These are phyloP conservation scores for Exidia glandulosa DNA, from an alignment of 768 basidiomycete species.

Conservation along the genomic window DNA sequence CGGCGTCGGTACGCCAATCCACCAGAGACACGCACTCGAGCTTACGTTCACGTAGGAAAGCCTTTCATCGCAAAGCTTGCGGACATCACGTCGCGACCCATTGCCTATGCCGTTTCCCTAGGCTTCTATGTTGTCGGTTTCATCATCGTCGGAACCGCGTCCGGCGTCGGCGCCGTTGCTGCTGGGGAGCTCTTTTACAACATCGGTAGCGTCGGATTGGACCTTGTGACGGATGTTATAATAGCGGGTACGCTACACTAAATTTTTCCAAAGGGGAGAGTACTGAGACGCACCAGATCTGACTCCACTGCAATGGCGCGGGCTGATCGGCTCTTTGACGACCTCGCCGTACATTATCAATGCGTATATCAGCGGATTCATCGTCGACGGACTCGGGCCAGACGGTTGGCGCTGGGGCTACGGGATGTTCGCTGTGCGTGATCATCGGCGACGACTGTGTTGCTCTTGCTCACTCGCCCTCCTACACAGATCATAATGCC, in stretches of 20 bases:
- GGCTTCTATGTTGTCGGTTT: conserved; percentile 34
- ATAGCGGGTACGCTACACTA: conserved; percentile 19
- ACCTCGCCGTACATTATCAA: neutral
- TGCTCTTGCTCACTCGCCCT: neutral
- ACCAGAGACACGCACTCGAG: neutral
- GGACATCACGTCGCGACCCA: conserved; percentile 38
- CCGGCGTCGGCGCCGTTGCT: conserved; percentile 15
- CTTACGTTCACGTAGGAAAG: conserved; percentile 28
- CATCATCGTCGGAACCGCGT: conserved; percentile 21
- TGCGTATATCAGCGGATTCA: neutral
- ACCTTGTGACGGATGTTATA: conserved; percentile 10
- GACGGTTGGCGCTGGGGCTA: neutral
- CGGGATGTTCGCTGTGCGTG: neutral
- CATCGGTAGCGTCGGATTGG: conserved; percentile 1
- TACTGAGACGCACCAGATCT: too few species aligned
- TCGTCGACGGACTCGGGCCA: neutral
- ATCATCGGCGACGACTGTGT: too few species aligned
- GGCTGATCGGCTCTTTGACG: neutral
- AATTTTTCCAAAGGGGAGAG: too few species aligned
- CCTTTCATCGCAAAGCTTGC: conserved; percentile 45
- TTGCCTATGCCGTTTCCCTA: conserved; percentile 28
- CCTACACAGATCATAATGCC: conserved; percentile 17
- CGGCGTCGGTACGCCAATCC: neutral
- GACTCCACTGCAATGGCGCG: conserved; percentile 19
- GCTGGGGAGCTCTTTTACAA: conserved; percentile 12